Evolutionary conservation across 2,329 filamentous ascomycete genomes (phyloP).

Genomic region (Epichloe gansuensis): DNA sequence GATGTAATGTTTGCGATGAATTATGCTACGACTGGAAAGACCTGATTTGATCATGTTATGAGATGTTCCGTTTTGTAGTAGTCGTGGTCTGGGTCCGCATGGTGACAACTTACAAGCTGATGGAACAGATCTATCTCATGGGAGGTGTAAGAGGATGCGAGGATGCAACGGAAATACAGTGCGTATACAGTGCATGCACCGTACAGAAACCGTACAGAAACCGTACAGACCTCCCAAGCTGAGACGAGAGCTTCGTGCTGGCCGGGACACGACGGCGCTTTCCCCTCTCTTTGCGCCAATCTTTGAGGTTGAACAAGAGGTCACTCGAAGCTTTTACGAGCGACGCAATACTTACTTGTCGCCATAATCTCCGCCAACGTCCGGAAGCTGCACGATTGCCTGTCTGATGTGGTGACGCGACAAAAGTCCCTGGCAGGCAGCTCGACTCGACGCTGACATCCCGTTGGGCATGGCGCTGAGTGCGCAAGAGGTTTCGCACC

Average conservation of each 20-base stretch:
- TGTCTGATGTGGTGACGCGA: neutral
- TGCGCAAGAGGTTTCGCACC: slow-evolving; percentile 45
- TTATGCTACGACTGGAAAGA: no score
- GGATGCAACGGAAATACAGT: no score
- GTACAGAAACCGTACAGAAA: neutral
- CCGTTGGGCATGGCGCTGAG: slow-evolving; percentile 38
- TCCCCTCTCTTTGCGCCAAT: no score
- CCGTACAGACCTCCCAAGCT: neutral
- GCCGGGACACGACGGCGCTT: no score
- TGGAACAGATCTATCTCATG: neutral
- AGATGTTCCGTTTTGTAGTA: no score
- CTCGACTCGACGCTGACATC: neutral
- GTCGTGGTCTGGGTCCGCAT: no score
- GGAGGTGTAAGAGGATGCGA: no score
- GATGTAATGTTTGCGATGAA: no score
- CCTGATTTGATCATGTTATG: no score
- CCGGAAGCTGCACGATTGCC: neutral
- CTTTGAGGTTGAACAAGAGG: no score
- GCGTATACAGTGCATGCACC: accelerated
- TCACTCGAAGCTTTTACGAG: no score
- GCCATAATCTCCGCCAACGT: neutral
- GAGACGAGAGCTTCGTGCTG: neutral
- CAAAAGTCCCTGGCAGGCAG: neutral
- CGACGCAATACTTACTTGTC: neutral
- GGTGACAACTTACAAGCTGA: no score